Conservation (phyloP, 108 stramenopile genomes). For the Cyclotella baltica region DNA sequence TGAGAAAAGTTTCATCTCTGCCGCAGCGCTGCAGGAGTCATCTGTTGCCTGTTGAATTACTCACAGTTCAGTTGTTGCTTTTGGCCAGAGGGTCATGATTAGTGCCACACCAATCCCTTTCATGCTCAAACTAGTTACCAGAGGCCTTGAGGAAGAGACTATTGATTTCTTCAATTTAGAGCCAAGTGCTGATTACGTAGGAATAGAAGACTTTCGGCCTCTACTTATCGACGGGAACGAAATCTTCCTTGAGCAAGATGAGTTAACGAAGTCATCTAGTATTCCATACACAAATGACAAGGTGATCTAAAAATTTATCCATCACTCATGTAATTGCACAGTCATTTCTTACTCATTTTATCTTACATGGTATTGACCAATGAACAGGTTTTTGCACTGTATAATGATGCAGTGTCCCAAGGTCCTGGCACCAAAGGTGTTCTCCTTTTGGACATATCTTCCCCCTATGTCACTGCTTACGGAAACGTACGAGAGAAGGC, state of each 20-base stretch:
- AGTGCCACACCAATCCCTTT: constrained; percentile 33
- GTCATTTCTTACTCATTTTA: too few relatives aligned
- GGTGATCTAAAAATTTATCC: too few relatives aligned
- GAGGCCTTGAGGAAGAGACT: background rate
- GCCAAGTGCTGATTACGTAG: constrained; percentile 31
- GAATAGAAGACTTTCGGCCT: constrained; percentile 33
- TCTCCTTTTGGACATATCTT: constrained; percentile 39
- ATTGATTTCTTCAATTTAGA: constrained; percentile 34
- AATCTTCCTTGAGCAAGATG: constrained; percentile 41
- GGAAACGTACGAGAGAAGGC: constrained; percentile 37
- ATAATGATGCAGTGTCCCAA: constrained; percentile 30
- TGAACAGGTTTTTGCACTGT: constrained; percentile 32
- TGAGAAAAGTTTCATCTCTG: too few relatives aligned
- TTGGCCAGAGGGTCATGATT: constrained; percentile 35
- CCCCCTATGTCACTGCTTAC: constrained; percentile 29
- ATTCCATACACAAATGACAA: constrained; percentile 39
- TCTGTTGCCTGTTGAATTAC: too few relatives aligned
- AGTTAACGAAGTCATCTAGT: constrained; percentile 14
- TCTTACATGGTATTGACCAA: constrained; percentile 23
- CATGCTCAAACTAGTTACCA: constrained; percentile 22
- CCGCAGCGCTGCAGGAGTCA: too few relatives aligned
- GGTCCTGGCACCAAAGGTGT: constrained; percentile 24
- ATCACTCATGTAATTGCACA: too few relatives aligned
- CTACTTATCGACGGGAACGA: constrained; percentile 24
- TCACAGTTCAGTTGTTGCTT: too few relatives aligned